Base-by-base conservation (phyloP, 257 asterid species). In the Solanum paucissectum region DNA sequence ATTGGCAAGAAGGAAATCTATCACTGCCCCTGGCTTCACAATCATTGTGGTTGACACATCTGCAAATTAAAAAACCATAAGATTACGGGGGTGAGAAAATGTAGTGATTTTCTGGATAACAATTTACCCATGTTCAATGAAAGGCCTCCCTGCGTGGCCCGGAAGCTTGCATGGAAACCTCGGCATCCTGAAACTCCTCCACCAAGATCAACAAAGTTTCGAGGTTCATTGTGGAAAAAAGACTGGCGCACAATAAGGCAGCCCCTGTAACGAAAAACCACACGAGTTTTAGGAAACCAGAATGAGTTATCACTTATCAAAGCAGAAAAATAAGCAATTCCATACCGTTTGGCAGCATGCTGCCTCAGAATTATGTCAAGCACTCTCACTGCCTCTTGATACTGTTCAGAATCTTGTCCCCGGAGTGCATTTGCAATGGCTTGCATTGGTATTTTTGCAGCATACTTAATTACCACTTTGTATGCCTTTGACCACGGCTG, bases 41-140 rank as follows among this genome's bases (percentile, higher is more conserved):
- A 92, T 94, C 97, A 94, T 94, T 1, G 97, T 95, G 10, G 98
- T 95, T 2, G 98, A 93, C 42, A 92, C 94, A 86, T 94, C 98
- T 95, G 88, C 38, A 86, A 74, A 40, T 76, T 79, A 55, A 27
- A 32, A 77, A 7, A 36, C 77, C 87, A 55, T 38, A 27, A 16
- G 58, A 38, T 25, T 27, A 27, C 33, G 33, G 38, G 23, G 64
- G 42, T 34, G 13, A 76, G 37, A 44, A 21, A 33, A 73, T 85
- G 38, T 40, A 86, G 11, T 71, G 13, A 60, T 23, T 13, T 8
- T 60, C 62, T 29, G 66, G 79, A 38, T 14, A 55, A 72, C 29
- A 60, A 20, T 87, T 87, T 77, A 93, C 98, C 96, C 90, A 95
- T 91, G 58, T 93, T 95, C 83, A 94, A 89, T 12, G 98, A 93